phyloP scores from a whole-genome alignment of 495 filamentous ascomycete species.

The Hyaloscypha variabilis region DNA sequence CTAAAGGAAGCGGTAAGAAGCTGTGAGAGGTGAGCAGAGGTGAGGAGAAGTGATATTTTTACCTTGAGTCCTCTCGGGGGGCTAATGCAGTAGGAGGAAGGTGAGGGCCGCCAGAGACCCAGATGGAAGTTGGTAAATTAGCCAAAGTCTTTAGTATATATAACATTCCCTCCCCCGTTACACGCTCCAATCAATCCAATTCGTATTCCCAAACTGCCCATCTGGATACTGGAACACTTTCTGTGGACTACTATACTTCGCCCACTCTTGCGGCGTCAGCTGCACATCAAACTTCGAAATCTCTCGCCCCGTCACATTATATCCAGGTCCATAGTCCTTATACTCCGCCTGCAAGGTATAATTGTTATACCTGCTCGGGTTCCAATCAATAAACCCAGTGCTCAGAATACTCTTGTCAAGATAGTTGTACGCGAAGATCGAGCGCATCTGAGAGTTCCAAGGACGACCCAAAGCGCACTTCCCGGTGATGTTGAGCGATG shows the following conservation, averaged over 20 bases:
- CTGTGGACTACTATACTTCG: constrained; percentile 46
- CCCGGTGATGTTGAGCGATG: constrained; percentile 48
- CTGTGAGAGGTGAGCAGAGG: too few species aligned
- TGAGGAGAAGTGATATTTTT: too few species aligned
- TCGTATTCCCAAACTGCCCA: constrained; percentile 49
- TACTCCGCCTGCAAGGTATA: constrained; percentile 60
- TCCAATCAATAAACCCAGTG: constrained; percentile 59
- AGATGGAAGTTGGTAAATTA: too few species aligned
- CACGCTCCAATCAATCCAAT: constrained; percentile 55
- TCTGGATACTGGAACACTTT: constrained; percentile 56
- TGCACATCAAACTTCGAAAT: constrained; percentile 45
- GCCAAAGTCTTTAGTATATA: too few species aligned
- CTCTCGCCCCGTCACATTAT: constrained; percentile 49
- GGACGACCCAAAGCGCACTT: constrained; percentile 60
- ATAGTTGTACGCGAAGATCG: constrained; percentile 54
- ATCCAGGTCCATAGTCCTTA: constrained; percentile 54
- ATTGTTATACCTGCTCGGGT: constrained; percentile 39
- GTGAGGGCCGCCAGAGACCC: too few species aligned
- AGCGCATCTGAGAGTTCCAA: constrained; percentile 57
- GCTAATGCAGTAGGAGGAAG: too few species aligned
- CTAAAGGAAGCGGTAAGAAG: too few species aligned
- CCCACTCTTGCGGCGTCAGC: constrained; percentile 42
- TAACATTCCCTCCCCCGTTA: too few species aligned
- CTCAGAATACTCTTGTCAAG: constrained; percentile 53
- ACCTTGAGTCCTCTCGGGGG: too few species aligned